Conservation (phyloP, 352 stramenopile genomes). For the Blastocystis sp. region DNA sequence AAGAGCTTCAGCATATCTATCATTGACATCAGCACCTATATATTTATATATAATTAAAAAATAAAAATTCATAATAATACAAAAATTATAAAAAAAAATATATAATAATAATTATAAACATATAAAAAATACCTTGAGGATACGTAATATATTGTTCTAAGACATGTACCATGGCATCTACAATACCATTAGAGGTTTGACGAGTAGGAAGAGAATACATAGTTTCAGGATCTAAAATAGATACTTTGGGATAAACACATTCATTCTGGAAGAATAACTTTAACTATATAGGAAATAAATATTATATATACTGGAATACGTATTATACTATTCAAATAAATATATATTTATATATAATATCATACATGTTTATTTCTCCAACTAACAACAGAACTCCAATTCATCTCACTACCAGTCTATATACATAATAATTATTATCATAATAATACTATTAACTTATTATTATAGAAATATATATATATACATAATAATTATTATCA, state of each 20-base stretch:
- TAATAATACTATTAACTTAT: too few relatives aligned
- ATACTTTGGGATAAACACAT: conserved; percentile 13
- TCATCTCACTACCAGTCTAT: conserved; percentile 29
- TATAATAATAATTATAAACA: too few relatives aligned
- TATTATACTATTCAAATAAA: too few relatives aligned
- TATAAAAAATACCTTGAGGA: too few relatives aligned
- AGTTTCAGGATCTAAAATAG: conserved; percentile 34
- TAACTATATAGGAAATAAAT: conserved; percentile 35
- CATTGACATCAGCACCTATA: conserved; percentile 23
- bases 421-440: too few relatives aligned
- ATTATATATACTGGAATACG: too few relatives aligned
- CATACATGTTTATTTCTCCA: conserved; percentile 1
- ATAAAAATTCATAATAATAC: too few relatives aligned
- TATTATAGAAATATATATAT: too few relatives aligned
- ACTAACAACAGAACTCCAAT: conserved; percentile 26
- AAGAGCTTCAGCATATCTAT: conserved; percentile 27
- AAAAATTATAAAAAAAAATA: too few relatives aligned
- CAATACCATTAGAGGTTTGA: conserved; percentile 31
- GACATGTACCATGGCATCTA: conserved; percentile 30
- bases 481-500: too few relatives aligned
- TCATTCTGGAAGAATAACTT: conserved; percentile 8
- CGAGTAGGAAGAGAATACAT: conserved; percentile 18
- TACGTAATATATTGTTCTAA: conserved; percentile 35
- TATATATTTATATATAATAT: too few relatives aligned
- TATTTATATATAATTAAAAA: background rate